Evolutionary conservation across 2,329 filamentous ascomycete species (phyloP).

Genomic region (Calonectria montana): DNA sequence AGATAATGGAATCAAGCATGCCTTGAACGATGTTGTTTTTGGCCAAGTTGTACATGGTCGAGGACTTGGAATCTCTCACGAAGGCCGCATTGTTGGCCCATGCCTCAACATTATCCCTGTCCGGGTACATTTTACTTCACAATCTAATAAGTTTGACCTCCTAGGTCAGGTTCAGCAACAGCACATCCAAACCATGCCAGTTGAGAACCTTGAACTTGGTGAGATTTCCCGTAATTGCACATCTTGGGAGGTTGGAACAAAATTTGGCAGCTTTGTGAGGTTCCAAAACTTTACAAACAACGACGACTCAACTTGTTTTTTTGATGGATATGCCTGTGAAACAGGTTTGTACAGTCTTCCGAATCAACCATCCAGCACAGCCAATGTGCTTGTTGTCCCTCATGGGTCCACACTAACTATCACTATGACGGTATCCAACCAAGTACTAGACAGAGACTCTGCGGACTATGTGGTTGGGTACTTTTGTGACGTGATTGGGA

Average conservation of each 20-base stretch:
- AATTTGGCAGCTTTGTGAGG: not conserved
- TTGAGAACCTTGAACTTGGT: not conserved
- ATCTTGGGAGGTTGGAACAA: not conserved
- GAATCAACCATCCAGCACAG: not conserved
- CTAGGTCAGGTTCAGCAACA: not conserved
- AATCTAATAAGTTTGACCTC: not conserved
- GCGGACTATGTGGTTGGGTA: not conserved
- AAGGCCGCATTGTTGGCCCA: not conserved
- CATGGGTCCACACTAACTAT: not conserved
- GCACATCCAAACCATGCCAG: not conserved
- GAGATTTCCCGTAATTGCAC: not conserved
- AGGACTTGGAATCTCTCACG: not conserved
- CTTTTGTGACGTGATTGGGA: not conserved
- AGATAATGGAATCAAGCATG: not conserved
- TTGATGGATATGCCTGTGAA: not conserved
- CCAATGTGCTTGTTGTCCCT: not conserved
- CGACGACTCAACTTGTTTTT: not conserved
- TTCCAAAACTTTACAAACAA: not conserved
- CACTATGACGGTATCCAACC: not conserved
- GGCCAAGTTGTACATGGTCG: not conserved
- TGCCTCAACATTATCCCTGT: constrained; percentile 3
- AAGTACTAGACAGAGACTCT: not conserved
- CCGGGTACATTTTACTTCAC: not conserved
- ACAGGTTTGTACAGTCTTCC: not conserved
- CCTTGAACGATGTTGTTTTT: not conserved